Base-by-base conservation (phyloP, 805 yeast species). In the Kluyveromyces starmeri region DNA sequence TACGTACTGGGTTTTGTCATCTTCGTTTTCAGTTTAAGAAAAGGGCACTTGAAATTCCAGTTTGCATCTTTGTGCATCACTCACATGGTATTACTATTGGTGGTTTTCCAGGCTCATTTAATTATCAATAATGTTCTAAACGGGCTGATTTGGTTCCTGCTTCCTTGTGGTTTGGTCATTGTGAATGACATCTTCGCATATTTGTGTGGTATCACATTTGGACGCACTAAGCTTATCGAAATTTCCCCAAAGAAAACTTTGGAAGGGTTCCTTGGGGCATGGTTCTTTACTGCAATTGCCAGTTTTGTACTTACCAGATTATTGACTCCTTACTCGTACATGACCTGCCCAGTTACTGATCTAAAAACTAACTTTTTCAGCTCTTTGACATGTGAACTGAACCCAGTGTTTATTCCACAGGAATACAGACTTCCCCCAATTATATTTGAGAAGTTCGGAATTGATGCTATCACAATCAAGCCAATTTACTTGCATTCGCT, bases 241-340 rank as follows among this genome's bases (percentile, higher is more conserved):
- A 85, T 92, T 43, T 84, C 96, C 9, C 98, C 98, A 38, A 92
- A 92, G 61, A 92, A 92, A 63, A 92, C 98, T 3, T 86, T 89
- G 23, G 98, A 92, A 64, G 98, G 98, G 3, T 92, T 92, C 51
- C 63, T 89, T 32, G 98, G 98, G 34, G 98, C 97, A 12, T 92
- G 98, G 98, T 60, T 85, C 31, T 89, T 92, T 53, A 92, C 98
- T 7, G 78, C 83, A 5, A 42, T 82, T 22, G 76, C 83, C 42
- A 84, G 89, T 1, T 60, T 84, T 18, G 35, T 77, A 5, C 67
- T 86, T 35, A 71, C 94, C 2, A 71, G 72, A 46, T 52, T 79
- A 34, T 65, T 86, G 43, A 65, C 81, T 24, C 70, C 73, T 34
- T 77, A 74, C 45, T 71, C 71, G 50, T 92, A 80, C 59, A 64